These are phyloP conservation scores for Paecilomyces sp. DNA, from an alignment of 2,329 filamentous ascomycete species.

Conservation along the genomic window DNA sequence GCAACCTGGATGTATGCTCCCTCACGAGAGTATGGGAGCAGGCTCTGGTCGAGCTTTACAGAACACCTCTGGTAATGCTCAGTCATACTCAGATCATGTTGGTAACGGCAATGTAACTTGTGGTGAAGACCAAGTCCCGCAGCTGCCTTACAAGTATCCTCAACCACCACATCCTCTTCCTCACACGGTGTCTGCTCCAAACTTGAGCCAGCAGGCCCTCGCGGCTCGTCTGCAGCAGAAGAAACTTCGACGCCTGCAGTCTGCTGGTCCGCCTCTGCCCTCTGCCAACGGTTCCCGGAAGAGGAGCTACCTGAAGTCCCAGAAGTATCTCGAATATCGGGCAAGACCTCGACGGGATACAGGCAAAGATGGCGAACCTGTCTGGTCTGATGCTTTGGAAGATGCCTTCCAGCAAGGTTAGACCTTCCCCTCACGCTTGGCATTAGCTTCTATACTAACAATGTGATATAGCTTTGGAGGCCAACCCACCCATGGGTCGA, in stretches of 20 bases:
- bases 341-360: constrained; percentile 35
- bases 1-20: constrained; percentile 32
- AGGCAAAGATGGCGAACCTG: constrained; percentile 35
- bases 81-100: constrained; percentile 30
- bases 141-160: constrained; percentile 29
- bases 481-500: constrained; percentile 52
- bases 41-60: constrained; percentile 32
- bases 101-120: constrained; percentile 19
- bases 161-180: constrained; percentile 17
- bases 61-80: constrained; percentile 37
- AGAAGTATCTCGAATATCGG: constrained; percentile 39
- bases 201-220: constrained; percentile 20
- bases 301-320: constrained; percentile 32
- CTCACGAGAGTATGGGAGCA: constrained; percentile 27
- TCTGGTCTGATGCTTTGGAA: constrained; percentile 41
- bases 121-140: constrained; percentile 28
- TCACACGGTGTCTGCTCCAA: constrained; percentile 18
- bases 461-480: constrained; percentile 39
- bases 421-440: constrained; percentile 1
- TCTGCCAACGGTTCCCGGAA: constrained; percentile 3
- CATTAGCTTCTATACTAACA: constrained; percentile 8
- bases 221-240: constrained; percentile 25
- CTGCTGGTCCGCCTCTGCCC: constrained; percentile 17
- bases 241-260: constrained; percentile 29
- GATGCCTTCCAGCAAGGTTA: constrained; percentile 43